These are phyloP conservation scores for Papiliotrema fonsecae DNA, from an alignment of 1,284 basidiomycete genomes.

Conservation along the genomic window DNA sequence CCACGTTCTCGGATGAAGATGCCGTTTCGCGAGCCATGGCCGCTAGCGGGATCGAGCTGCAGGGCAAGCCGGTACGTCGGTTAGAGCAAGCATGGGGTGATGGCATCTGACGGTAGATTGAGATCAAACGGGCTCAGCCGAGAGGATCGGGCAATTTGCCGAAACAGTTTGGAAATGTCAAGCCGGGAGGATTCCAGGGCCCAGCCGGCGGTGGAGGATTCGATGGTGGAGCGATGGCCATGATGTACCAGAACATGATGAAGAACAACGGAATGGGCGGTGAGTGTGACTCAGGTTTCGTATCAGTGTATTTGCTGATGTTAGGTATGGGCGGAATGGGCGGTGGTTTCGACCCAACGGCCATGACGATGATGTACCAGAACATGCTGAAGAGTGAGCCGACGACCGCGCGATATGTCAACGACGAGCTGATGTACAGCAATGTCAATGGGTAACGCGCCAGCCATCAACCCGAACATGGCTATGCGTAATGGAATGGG, in stretches of 20 bases:
- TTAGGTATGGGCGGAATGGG: slow-evolving; percentile 23
- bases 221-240: slow-evolving; percentile 53
- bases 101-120: slow-evolving; percentile 59
- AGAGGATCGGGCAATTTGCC: slow-evolving; percentile 50
- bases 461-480: slow-evolving; percentile 48
- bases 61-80: slow-evolving; percentile 74
- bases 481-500: slow-evolving; percentile 47
- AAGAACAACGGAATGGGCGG: slow-evolving; percentile 30
- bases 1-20: slow-evolving; percentile 83
- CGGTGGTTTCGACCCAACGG: slow-evolving; percentile 50
- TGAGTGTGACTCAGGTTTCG: too few relatives aligned
- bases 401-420: too few relatives aligned
- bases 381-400: slow-evolving; percentile 50
- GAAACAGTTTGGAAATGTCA: slow-evolving; percentile 38
- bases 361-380: slow-evolving; percentile 56
- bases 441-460: slow-evolving; percentile 38
- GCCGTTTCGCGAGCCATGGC: slow-evolving; percentile 79
- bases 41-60: slow-evolving; percentile 78
- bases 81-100: neutral
- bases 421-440: slow-evolving; percentile 12
- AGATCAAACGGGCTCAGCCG: slow-evolving; percentile 89
- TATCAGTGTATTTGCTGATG: too few relatives aligned
- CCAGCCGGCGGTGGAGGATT: slow-evolving; percentile 46
- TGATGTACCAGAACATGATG: slow-evolving; percentile 55
- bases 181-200: slow-evolving; percentile 18